A percentile compares a stretch with the other conserved stretches of the same genome.
Evolutionary conservation across 2,329 filamentous ascomycete species (phyloP).

Genomic region (Penicillium rolfsii): DNA sequence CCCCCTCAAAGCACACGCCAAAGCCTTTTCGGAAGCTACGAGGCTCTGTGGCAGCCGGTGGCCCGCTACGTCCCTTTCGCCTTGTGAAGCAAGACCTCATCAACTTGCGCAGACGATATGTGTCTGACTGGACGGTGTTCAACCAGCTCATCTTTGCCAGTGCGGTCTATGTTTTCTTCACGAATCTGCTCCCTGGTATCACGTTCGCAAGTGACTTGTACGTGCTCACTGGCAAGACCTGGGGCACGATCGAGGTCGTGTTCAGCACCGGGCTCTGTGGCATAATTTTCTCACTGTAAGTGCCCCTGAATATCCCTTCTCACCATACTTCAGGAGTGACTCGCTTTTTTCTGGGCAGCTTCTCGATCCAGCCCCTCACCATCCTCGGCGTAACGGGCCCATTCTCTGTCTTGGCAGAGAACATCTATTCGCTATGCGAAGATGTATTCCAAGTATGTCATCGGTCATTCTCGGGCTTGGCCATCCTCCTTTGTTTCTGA

Average conservation of each 20-base stretch:
- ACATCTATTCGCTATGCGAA: constrained; percentile 63
- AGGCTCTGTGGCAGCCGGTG: constrained; percentile 41
- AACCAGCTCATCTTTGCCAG: constrained; percentile 67
- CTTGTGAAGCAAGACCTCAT: constrained; percentile 55
- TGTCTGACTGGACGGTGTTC: constrained; percentile 62
- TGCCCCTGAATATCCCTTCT: background rate
- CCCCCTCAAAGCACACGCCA: constrained; percentile 44
- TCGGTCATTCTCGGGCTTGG: background rate
- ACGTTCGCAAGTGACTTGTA: constrained; percentile 69
- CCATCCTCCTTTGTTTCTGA: constrained; percentile 1
- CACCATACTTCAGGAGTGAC: background rate
- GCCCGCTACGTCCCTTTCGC: constrained; percentile 57
- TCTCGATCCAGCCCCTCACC: constrained; percentile 65
- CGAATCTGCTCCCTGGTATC: constrained; percentile 67
- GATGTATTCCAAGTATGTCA: constrained; percentile 56
- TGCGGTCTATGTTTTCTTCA: constrained; percentile 69
- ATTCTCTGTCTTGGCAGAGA: constrained; percentile 69
- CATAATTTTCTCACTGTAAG: constrained; percentile 63
- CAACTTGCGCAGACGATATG: constrained; percentile 53
- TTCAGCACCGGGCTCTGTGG: constrained; percentile 68
- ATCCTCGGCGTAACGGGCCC: constrained; percentile 69
- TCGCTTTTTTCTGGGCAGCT: constrained; percentile 33
- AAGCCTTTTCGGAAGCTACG: constrained; percentile 35
- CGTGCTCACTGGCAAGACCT: constrained; percentile 63
- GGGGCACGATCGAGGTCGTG: constrained; percentile 69